Percentiles rank a stretch among this genome's conserved stretches.
Evolutionary conservation across 106 monocot genomes (phyloP).

Genomic region (Posidonia australis): DNA sequence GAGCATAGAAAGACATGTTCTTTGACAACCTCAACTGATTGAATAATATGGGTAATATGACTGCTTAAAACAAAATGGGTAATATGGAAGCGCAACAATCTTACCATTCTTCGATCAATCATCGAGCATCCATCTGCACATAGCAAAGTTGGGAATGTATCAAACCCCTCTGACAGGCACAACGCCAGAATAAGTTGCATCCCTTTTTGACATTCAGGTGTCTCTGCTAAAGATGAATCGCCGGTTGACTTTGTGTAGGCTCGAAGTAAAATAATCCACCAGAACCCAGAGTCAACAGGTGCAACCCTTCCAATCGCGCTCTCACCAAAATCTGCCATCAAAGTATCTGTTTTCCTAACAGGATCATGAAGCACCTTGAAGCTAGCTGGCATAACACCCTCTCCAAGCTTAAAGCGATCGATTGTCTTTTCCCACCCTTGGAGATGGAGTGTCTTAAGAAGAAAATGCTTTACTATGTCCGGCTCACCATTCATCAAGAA

Average conservation of each 20-base stretch:
- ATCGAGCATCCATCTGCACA: constrained; percentile 86
- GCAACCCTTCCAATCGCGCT: constrained; percentile 89
- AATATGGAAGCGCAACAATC: neutral
- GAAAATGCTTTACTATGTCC: constrained; percentile 72
- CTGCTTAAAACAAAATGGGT: too few species aligned
- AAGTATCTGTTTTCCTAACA: constrained; percentile 36
- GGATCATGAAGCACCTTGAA: constrained; percentile 83
- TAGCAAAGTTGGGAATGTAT: constrained; percentile 80
- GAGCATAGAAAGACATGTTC: too few species aligned
- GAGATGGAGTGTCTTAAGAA: constrained; percentile 62
- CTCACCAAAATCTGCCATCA: constrained; percentile 83
- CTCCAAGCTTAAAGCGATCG: constrained; percentile 80
- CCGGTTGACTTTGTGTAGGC: constrained; percentile 87
- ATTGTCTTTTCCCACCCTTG: constrained; percentile 81
- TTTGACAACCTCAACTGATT: too few species aligned
- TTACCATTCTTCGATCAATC: constrained; percentile 90
- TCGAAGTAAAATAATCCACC: constrained; percentile 89
- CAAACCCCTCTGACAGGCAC: constrained; percentile 79
- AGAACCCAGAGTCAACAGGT: constrained; percentile 90
- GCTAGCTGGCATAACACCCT: constrained; percentile 87
- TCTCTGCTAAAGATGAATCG: constrained; percentile 55
- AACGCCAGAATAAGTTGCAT: constrained; percentile 67
- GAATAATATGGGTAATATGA: neutral
- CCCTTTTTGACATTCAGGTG: constrained; percentile 69
- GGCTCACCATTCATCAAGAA: constrained; percentile 84